phyloP scores from a whole-genome alignment of 169 alveolate species.

The Plasmodium vivax region DNA sequence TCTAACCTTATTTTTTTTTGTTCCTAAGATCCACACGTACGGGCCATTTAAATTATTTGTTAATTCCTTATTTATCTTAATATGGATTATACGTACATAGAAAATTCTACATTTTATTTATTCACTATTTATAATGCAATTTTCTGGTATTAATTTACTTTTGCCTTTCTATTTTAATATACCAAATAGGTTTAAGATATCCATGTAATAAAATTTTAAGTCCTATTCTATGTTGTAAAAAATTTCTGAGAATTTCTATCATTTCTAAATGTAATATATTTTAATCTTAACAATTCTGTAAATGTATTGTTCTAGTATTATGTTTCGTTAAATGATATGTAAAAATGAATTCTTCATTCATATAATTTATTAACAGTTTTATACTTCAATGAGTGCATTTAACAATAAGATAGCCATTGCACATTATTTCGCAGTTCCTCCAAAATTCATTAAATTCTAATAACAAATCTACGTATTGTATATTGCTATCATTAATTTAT shows the following conservation, averaged over 20 bases:
- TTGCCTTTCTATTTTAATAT: background rate
- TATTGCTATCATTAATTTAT: background rate
- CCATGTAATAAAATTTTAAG: background rate
- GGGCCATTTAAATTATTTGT: background rate
- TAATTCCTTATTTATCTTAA: background rate
- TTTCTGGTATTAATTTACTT: background rate
- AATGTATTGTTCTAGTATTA: background rate
- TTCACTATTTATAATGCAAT: background rate
- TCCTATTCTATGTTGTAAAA: background rate
- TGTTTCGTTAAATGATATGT: background rate
- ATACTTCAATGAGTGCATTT: background rate
- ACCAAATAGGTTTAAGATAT: background rate
- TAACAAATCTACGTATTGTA: background rate
- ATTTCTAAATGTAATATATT: background rate
- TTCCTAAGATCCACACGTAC: background rate
- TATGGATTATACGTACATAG: background rate
- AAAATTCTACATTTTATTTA: background rate
- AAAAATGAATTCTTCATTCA: background rate
- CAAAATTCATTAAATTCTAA: background rate
- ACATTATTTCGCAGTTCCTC: background rate
- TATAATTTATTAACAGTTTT: slow-evolving; percentile 1
- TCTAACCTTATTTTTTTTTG: background rate
- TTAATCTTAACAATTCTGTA: background rate
- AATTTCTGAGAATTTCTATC: background rate
- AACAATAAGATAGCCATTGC: background rate